Evolutionary conservation across 148 eudicot genomes (phyloP).

Genomic region (Cornus florida): DNA sequence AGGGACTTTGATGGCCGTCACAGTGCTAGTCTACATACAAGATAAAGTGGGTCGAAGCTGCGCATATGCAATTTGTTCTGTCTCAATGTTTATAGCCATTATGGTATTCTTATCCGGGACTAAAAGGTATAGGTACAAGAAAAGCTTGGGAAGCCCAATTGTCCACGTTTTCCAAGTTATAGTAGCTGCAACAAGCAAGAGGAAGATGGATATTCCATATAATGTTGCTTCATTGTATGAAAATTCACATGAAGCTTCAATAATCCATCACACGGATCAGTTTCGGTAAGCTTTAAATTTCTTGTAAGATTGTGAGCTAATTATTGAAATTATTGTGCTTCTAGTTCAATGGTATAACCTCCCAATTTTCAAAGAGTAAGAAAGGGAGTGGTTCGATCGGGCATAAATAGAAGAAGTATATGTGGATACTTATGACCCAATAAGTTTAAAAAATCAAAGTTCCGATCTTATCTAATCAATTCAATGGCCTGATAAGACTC

Average conservation of each 20-base stretch:
- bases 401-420: no score
- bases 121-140: constrained; percentile 70
- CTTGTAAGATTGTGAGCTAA: no score
- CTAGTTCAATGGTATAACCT: no score
- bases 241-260: constrained; percentile 43
- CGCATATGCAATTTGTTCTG: constrained; percentile 80
- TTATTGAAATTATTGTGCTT: no score
- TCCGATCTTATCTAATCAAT: no score
- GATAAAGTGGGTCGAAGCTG: constrained; percentile 74
- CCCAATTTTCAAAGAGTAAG: no score
- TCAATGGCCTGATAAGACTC: no score
- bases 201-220: constrained; percentile 51
- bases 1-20: constrained; percentile 79
- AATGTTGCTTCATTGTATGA: constrained; percentile 59
- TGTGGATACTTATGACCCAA: no score
- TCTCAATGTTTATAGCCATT: constrained; percentile 63
- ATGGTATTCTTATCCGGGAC: constrained; percentile 56
- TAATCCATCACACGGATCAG: constrained; percentile 69
- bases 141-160: constrained; percentile 72
- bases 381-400: no score
- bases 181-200: constrained; percentile 56
- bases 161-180: constrained; percentile 71
- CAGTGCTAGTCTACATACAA: constrained; percentile 83
- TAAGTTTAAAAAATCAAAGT: no score
- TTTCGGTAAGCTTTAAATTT: constrained; percentile 45